Conservation (phyloP, 352 stramenopile genomes). For the Aphanomyces invadans region DNA sequence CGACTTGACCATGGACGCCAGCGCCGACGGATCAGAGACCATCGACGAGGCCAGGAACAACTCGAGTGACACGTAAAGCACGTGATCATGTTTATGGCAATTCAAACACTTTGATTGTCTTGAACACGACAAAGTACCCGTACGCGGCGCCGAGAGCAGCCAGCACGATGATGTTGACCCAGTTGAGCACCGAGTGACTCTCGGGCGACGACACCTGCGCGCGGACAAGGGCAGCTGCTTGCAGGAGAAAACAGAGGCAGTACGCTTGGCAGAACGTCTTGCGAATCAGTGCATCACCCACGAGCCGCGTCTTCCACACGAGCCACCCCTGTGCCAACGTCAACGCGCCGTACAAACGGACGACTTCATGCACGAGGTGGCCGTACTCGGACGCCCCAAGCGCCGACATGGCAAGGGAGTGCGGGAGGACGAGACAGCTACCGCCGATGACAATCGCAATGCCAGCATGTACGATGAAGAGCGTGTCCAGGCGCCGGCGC, state of each 20-base stretch:
- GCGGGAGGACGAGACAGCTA: conserved; percentile 68
- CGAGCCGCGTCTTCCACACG: conserved; percentile 77
- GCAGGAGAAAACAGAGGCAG: conserved; percentile 79
- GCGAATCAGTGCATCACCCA: conserved; percentile 75
- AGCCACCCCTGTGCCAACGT: conserved; percentile 80
- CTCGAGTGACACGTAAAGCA: conserved; percentile 17
- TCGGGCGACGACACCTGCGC: conserved; percentile 63
- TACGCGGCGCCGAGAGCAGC: conserved; percentile 54
- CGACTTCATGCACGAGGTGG: conserved; percentile 79
- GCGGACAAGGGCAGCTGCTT: conserved; percentile 58
- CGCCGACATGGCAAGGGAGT: conserved; percentile 71
- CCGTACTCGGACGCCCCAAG: conserved; percentile 69
- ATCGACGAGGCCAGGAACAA: no score
- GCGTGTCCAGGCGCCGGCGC: conserved; percentile 66
- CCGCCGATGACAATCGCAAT: conserved; percentile 54
- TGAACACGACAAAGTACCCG: conserved; percentile 80
- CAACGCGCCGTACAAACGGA: conserved; percentile 75
- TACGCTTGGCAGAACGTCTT: conserved; percentile 85
- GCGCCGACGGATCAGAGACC: neutral
- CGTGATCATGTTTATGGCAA: conserved; percentile 43
- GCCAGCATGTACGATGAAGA: conserved; percentile 70
- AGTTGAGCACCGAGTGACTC: conserved; percentile 73
- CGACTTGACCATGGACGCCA: neutral
- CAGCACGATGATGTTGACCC: conserved; percentile 73
- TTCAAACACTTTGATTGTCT: conserved; percentile 85